Base-by-base conservation (phyloP, 2,329 filamentous ascomycete genomes). In the Ascochyta koolunga region DNA sequence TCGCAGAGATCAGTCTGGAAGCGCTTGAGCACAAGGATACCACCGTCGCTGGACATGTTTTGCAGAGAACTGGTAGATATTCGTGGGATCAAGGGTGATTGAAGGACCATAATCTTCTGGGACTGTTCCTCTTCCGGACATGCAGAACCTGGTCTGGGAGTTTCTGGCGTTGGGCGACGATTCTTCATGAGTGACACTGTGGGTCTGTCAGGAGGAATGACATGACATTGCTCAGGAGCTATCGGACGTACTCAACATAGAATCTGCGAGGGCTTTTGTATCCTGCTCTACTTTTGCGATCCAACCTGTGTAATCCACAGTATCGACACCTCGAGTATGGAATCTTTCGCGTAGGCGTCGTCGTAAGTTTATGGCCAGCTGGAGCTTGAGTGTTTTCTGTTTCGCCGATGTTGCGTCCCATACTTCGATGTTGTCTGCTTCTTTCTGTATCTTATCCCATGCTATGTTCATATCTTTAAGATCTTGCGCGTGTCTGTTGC, bases 1-100 rank as follows among this genome's bases (percentile, higher is more conserved):
- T 54, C 45, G 33, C 68, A 71, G 2, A 71, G 41, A 21, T 71
- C 66, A 0, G 41, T 36, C 22, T 61, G 68, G 29, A 71, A 71
- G 32, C 68, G 66, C 31, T 69, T 70, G 8, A 71, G 50, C 0
- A 71, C 56, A 0, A 65, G 45, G 6, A 69, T 69, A 2, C 63
- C 66, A 9, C 67, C 66, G 40, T 69, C 61, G 21, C 69, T 64
- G 0, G 62, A 59, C 42, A 71, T 52, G 3, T 59, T 57, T 6
- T 61, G 31, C 0, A 69, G 40, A 0, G 64, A 64, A 2, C 50
- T 45, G n/a, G 68, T 66, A 0, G 64, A 64, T 40, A 68, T 66
- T 2, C 53, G 10, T 0, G 66, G 62, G 22, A 65, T 53, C 1
- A 69, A 46, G 5, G 66, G 66, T 0, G 66, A 68, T 8, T 57